Evolutionary conservation across 768 basidiomycete species (phyloP), one percentile per base, ranked within the genome.

Genomic region (Cystobasidium tubakii): DNA sequence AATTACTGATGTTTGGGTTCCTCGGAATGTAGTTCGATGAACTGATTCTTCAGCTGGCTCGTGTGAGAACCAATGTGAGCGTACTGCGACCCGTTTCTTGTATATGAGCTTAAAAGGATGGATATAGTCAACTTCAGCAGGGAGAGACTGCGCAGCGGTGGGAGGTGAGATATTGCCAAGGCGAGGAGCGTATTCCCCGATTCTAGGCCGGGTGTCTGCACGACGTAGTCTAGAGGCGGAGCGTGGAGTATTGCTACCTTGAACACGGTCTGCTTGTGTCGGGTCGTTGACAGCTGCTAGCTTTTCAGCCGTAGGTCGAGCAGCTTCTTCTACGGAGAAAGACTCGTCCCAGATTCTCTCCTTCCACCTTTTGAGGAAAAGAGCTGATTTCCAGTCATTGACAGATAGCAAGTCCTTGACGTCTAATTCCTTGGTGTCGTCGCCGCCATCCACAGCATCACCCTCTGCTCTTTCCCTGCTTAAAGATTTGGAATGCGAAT

Each of bases 41-140:
- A 50, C 46, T 50, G 46, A 50, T 17, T 15, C n/a, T 50, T 50
- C 46, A 88, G 90, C 73, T 87, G 84, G 29, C 86, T 83, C 42
- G 42, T 13, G 88, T 87, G 63, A 85, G 85, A 19, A 90, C 92
- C 93, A 95, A 50, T 88, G 88, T 27, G 87, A 87, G 12, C 88
- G 86, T 19, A 90, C 89, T 46, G 90, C 85, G 78, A 88, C 87
- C 36, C 94, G 87, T 0, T 92, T 91, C 81, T 94, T 92, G 86
- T 96, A 96, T 13, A 97, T 86, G 64, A 89, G 86, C 81, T 97
- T 96, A 83, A 88, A 92, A 0, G 92, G 92, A 78, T 93, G 90
- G 27, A 90, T 87, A 15, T 39, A 55, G 62, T 78, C 65, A 7
- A 29, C 13, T 19, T 43, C 60, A 4, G 43, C n/a, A 25, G 39